Evolutionary conservation across 2,329 filamentous ascomycete genomes (phyloP).

Genomic region (Hymenoscyphus salicellus): DNA sequence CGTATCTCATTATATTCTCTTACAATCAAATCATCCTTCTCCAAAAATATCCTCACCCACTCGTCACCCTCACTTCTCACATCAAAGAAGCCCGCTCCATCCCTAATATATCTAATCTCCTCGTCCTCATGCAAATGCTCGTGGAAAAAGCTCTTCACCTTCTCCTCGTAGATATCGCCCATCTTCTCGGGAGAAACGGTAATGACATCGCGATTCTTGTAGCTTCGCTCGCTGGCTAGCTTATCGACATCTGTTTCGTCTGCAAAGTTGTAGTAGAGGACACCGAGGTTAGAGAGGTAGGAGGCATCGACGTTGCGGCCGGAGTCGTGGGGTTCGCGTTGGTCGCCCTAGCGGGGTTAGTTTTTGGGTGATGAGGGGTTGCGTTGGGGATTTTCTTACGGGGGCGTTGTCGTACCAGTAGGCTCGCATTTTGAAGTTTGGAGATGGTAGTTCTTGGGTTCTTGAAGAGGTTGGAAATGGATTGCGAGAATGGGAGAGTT

Average conservation of each 20-base stretch:
- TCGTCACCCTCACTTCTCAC: constrained; percentile 77
- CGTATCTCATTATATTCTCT: constrained; percentile 8
- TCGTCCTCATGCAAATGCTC: constrained; percentile 98
- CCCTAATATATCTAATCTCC: constrained; percentile 92
- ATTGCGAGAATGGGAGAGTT: not conserved
- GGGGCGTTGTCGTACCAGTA: constrained; percentile 69
- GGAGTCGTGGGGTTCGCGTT: constrained; percentile 86
- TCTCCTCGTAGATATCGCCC: constrained; percentile 84
- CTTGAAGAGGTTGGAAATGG: not conserved
- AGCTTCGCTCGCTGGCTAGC: constrained; percentile 71
- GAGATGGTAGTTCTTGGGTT: not conserved
- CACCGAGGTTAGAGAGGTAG: constrained; percentile 71
- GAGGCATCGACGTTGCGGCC: constrained; percentile 63
- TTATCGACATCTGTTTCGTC: constrained; percentile 65
- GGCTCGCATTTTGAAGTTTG: constrained; percentile 55
- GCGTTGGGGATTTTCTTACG: constrained; percentile 41
- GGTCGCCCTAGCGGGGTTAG: constrained; percentile 68
- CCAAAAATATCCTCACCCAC: constrained; percentile 83
- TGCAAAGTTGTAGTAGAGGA: constrained; percentile 71
- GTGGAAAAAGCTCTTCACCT: constrained; percentile 89
- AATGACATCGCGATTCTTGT: constrained; percentile 94
- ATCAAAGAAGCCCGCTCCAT: constrained; percentile 89
- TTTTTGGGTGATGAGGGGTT: constrained; percentile 9
- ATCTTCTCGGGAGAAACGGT: constrained; percentile 81
- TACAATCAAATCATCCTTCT: constrained; percentile 79